Conservation (phyloP, 331 rosid species). For the Acacia pycnantha region DNA sequence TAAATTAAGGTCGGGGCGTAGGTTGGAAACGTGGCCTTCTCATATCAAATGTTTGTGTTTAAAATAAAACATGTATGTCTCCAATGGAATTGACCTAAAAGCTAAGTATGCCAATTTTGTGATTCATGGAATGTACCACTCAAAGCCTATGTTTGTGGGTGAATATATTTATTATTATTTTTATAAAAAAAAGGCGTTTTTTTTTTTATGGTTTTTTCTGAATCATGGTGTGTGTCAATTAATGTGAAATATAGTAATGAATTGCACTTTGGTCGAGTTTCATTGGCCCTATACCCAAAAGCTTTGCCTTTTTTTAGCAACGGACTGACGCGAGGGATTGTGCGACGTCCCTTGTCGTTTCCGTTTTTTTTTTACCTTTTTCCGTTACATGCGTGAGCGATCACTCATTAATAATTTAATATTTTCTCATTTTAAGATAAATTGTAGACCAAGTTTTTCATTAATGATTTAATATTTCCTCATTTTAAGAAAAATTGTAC, state of each 20-base stretch:
- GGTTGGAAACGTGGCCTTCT: slow-evolving; percentile 34
- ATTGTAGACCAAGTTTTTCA: too few relatives aligned
- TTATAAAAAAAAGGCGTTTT: not conserved
- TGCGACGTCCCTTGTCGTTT: not conserved
- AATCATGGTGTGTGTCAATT: slow-evolving; percentile 23
- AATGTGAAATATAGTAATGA: slow-evolving; percentile 8
- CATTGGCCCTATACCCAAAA: not conserved
- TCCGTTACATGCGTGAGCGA: not conserved
- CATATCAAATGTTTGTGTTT: not conserved
- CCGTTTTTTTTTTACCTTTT: not conserved
- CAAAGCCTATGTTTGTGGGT: not conserved
- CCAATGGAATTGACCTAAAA: slow-evolving; percentile 22
- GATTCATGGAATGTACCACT: slow-evolving; percentile 35
- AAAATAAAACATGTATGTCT: slow-evolving; percentile 1
- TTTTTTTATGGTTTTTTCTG: not conserved
- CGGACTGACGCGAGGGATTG: slow-evolving; percentile 2
- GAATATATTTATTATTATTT: not conserved
- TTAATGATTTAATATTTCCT: too few relatives aligned
- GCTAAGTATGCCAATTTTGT: not conserved
- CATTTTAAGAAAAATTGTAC: too few relatives aligned
- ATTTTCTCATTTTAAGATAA: not conserved
- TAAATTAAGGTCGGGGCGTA: slow-evolving; percentile 12
- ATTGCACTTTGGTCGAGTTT: slow-evolving; percentile 19
- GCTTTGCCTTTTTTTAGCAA: slow-evolving; percentile 6
- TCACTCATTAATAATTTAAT: not conserved